These are phyloP conservation scores for Chlorella ohadii DNA, from an alignment of 139 green algal species.

Conservation along the genomic window DNA sequence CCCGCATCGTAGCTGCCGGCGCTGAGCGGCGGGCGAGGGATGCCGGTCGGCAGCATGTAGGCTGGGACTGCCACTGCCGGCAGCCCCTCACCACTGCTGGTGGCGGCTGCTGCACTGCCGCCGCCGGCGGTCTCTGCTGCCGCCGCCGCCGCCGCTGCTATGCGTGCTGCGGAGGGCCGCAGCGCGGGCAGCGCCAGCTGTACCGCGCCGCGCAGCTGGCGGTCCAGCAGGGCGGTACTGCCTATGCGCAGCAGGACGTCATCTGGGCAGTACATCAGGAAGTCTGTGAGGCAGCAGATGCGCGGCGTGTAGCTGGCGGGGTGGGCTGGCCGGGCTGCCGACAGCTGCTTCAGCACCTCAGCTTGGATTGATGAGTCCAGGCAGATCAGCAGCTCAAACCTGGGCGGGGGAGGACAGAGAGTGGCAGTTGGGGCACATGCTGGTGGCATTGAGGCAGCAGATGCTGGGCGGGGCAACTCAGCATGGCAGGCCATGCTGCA, in stretches of 20 bases:
- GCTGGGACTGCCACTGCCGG: not conserved
- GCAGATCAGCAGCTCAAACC: constrained; percentile 27
- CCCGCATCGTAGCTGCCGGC: not conserved
- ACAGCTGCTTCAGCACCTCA: not conserved
- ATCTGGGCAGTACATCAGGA: constrained; percentile 23
- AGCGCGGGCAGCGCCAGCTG: constrained; percentile 15
- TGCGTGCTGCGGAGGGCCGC: not conserved
- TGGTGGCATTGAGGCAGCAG: not conserved
- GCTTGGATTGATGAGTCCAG: constrained; percentile 4
- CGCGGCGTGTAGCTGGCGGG: not conserved
- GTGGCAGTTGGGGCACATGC: not conserved
- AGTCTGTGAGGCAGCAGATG: constrained; percentile 22
- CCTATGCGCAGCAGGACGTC: not conserved
- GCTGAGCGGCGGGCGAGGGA: constrained; percentile 12
- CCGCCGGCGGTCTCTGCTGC: not conserved
- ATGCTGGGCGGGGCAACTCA: no score
- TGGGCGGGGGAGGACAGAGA: not conserved
- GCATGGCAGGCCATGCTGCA: no score
- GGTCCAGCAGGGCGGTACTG: constrained; percentile 8
- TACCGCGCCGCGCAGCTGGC: constrained; percentile 12
- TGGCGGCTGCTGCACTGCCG: not conserved
- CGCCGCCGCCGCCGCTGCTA: constrained; percentile 5
- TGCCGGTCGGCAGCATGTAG: constrained; percentile 29
- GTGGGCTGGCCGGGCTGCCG: not conserved
- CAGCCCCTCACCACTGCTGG: not conserved